These are phyloP conservation scores for Lactifluus echinatus DNA, from an alignment of 768 basidiomycete species.

Conservation along the genomic window DNA sequence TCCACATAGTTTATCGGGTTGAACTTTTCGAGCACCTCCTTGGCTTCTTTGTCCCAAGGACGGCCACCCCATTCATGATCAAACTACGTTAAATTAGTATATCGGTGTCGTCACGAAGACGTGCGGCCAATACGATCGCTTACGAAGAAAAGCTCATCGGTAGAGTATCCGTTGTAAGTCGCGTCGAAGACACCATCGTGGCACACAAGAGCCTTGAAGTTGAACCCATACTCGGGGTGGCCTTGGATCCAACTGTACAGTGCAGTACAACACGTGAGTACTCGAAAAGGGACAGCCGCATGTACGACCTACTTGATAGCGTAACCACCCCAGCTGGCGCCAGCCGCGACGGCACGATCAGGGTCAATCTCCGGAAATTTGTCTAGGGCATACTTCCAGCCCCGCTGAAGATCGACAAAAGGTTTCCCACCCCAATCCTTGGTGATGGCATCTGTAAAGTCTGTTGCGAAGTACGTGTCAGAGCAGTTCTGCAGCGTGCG, in stretches of 20 bases:
- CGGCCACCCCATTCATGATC: slow-evolving; percentile 82
- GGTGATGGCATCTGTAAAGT: slow-evolving; percentile 71
- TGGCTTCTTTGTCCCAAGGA: slow-evolving; percentile 61
- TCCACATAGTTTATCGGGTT: slow-evolving; percentile 75
- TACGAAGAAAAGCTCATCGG: slow-evolving; percentile 89
- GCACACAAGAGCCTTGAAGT: slow-evolving; percentile 85
- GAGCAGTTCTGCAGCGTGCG: not conserved
- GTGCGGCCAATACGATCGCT: slow-evolving; percentile 27
- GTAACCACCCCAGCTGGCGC: slow-evolving; percentile 82
- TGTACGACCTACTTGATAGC: slow-evolving; percentile 58
- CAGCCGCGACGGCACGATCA: slow-evolving; percentile 63
- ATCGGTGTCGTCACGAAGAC: not conserved
- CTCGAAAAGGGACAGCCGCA: not conserved
- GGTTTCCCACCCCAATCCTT: slow-evolving; percentile 85
- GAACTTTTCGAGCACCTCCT: slow-evolving; percentile 51
- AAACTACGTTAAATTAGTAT: slow-evolving; percentile 38
- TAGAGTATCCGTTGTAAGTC: slow-evolving; percentile 73
- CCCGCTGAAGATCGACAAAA: slow-evolving; percentile 65
- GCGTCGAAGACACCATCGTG: slow-evolving; percentile 93
- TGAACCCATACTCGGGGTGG: slow-evolving; percentile 79
- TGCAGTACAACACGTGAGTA: slow-evolving; percentile 4
- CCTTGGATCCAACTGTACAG: slow-evolving; percentile 83
- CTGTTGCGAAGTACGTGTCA: slow-evolving; percentile 30
- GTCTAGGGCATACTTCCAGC: slow-evolving; percentile 63
- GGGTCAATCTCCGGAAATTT: slow-evolving; percentile 55